Base-by-base conservation (phyloP, 2,329 filamentous ascomycete genomes). In the Colletotrichum sojae region DNA sequence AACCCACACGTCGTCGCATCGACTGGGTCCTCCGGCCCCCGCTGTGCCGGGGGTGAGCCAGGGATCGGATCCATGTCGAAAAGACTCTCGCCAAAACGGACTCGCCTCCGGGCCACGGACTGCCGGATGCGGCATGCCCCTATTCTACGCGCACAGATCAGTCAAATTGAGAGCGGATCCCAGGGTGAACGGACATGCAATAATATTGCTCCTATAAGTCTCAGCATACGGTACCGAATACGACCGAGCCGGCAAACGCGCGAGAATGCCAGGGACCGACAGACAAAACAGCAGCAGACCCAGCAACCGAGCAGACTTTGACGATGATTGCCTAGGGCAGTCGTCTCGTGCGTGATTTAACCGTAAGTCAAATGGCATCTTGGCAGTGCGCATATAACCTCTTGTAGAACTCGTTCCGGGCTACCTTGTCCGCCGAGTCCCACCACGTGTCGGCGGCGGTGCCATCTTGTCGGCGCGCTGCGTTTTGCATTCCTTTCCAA, bases 191-290 rank as follows among this genome's bases (percentile, higher is more conserved):
- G 31, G 31, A 36, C 31, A 36, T 36, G n/a, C n/a, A 49, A 49
- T 49, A 49, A 9, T 20, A n/a, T 12, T 49, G 46, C 18, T 49
- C 18, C n/a, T 22, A 25, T 22, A 18, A 18, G 46, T n/a, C 10
- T 6, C n/a, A n/a, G 16, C 18, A 8, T 15, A n/a, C 12, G 51
- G 51, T 53, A 53, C 22, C 51, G 51, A 53, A 53, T 53, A 53
- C 51, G 51, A n/a, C n/a, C n/a, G 51, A 16, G 22, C 27, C 51
- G 25, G 25, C 13, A 53, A 53, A 16, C 22, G 27, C 25, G 46
- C 46, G 46, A 49, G 46, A 49, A 49, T n/a, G 3, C 16, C 18
- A 49, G 15, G 46, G 18, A 20, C 46, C 46, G 31, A 36, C 31
- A 36, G 31, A 10, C 31, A 10, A 36, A 36, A 8, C 31, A 36